Evolutionary conservation across 352 stramenopile genomes (phyloP).

Genomic region (Pythium sp.): DNA sequence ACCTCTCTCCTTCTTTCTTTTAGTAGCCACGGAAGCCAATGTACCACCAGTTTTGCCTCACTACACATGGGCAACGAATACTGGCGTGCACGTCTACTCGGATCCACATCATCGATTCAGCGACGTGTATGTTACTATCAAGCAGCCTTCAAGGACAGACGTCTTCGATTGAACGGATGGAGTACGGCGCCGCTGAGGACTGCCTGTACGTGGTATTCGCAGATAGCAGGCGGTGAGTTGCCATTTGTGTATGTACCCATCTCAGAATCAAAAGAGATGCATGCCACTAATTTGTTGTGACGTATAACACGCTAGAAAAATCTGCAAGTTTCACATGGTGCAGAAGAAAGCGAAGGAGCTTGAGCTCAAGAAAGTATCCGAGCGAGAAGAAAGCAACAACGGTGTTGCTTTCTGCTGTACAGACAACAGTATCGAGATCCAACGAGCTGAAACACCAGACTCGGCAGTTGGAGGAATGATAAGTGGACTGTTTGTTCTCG

Average conservation of each 20-base stretch:
- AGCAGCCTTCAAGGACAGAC: slow-evolving; percentile 22
- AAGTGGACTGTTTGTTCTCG: slow-evolving; percentile 23
- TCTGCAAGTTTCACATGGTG: slow-evolving; percentile 26
- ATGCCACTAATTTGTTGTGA: background rate
- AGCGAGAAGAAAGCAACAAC: slow-evolving; percentile 30
- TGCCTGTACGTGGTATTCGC: slow-evolving; percentile 32
- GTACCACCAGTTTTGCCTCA: slow-evolving; percentile 36
- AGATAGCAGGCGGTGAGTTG: slow-evolving; percentile 24
- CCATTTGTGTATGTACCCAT: background rate
- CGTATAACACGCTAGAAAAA: slow-evolving; percentile 19
- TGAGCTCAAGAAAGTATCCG: slow-evolving; percentile 24
- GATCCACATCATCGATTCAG: slow-evolving; percentile 36
- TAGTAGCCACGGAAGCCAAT: slow-evolving; percentile 29
- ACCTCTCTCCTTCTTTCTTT: slow-evolving; percentile 2
- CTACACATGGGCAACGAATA: slow-evolving; percentile 27
- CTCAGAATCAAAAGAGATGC: background rate
- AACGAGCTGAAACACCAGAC: slow-evolving; percentile 6
- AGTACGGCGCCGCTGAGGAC: slow-evolving; percentile 25
- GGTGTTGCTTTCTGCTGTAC: slow-evolving; percentile 23
- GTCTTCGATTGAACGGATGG: slow-evolving; percentile 30
- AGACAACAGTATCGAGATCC: slow-evolving; percentile 5
- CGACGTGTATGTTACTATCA: slow-evolving; percentile 29
- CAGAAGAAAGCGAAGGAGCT: slow-evolving; percentile 25
- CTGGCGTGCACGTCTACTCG: slow-evolving; percentile 30
- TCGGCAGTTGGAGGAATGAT: background rate